Percentiles rank a stretch among this genome's conserved stretches.
Evolutionary conservation across 805 yeast species (phyloP).

Genomic region (Lachancea thermotolerans): DNA sequence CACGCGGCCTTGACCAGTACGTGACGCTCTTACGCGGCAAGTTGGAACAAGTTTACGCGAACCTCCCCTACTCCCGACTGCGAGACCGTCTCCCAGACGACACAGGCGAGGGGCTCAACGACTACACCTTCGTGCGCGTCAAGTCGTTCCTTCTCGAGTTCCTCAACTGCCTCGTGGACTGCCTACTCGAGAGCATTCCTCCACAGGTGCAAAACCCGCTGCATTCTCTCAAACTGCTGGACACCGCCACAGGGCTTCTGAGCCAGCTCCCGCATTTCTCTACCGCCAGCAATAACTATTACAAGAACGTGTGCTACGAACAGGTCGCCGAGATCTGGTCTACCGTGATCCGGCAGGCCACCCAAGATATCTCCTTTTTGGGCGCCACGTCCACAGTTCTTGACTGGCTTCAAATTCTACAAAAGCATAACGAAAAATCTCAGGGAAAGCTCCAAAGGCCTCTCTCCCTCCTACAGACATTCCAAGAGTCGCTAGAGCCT

Average conservation of each 20-base stretch:
- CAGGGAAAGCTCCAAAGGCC: conserved; percentile 24
- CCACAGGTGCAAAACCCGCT: conserved; percentile 24
- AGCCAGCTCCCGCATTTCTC: conserved; percentile 27
- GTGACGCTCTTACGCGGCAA: conserved; percentile 18
- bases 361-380: conserved; percentile 17
- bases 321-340: conserved; percentile 31
- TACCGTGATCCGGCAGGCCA: conserved; percentile 24
- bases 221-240: conserved; percentile 26
- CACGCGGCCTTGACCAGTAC: conserved; percentile 22
- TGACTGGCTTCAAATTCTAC: conserved; percentile 20
- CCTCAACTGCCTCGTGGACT: conserved; percentile 30
- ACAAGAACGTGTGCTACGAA: conserved; percentile 32
- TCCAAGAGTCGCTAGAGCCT: conserved; percentile 4
- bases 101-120: conserved; percentile 18
- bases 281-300: conserved; percentile 31
- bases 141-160: conserved; percentile 28
- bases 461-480: conserved; percentile 18
- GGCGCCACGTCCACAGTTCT: conserved; percentile 12
- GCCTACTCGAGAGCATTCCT: conserved; percentile 28
- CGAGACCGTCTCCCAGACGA: conserved; percentile 6
- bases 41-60: conserved; percentile 17
- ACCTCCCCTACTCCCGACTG: conserved; percentile 27
- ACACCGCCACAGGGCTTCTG: conserved; percentile 26
- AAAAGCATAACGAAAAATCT: conserved; percentile 20
- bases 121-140: conserved; percentile 32